These are phyloP conservation scores for Hericium rajendrae DNA, from an alignment of 768 basidiomycete genomes.

Conservation along the genomic window DNA sequence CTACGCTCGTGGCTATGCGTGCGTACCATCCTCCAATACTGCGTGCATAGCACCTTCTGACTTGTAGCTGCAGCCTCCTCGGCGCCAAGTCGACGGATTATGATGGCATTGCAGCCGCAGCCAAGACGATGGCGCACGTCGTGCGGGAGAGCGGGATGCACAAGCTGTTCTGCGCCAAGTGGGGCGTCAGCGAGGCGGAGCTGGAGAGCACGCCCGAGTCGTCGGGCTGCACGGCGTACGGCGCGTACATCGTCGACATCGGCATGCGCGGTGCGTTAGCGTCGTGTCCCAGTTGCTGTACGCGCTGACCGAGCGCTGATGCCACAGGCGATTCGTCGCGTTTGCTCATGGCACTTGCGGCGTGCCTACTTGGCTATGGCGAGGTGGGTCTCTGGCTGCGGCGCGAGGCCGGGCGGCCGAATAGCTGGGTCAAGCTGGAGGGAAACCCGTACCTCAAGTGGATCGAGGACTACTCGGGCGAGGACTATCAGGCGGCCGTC, in stretches of 20 bases:
- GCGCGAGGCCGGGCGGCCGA: slow-evolving; percentile 35
- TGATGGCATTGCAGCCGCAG: slow-evolving; percentile 49
- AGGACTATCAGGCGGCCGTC: slow-evolving; percentile 65
- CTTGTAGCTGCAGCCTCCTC: slow-evolving; percentile 40
- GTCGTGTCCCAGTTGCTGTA: not conserved
- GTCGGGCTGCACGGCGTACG: slow-evolving; percentile 73
- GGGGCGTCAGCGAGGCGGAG: slow-evolving; percentile 54
- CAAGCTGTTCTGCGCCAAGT: slow-evolving; percentile 56
- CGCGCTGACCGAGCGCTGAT: not conserved
- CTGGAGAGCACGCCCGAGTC: slow-evolving; percentile 57
- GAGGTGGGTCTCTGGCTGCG: slow-evolving; percentile 84
- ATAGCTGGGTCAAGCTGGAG: slow-evolving; percentile 47
- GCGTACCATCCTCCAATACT: slow-evolving; percentile 11
- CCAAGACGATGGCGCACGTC: slow-evolving; percentile 53
- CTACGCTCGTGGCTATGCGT: slow-evolving; percentile 78
- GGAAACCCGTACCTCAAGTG: slow-evolving; percentile 69
- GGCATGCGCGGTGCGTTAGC: slow-evolving; percentile 49
- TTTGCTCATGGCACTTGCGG: slow-evolving; percentile 71
- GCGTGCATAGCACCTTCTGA: too few relatives aligned
- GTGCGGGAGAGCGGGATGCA: slow-evolving; percentile 67
- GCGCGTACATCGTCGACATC: slow-evolving; percentile 74
- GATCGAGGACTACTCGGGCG: slow-evolving; percentile 75
- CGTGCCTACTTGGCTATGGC: slow-evolving; percentile 87
- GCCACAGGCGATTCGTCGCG: slow-evolving; percentile 54
- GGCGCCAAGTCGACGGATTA: slow-evolving; percentile 70